These are phyloP conservation scores for Cordyceps tenuipes DNA, from an alignment of 2,329 filamentous ascomycete species.

Conservation along the genomic window DNA sequence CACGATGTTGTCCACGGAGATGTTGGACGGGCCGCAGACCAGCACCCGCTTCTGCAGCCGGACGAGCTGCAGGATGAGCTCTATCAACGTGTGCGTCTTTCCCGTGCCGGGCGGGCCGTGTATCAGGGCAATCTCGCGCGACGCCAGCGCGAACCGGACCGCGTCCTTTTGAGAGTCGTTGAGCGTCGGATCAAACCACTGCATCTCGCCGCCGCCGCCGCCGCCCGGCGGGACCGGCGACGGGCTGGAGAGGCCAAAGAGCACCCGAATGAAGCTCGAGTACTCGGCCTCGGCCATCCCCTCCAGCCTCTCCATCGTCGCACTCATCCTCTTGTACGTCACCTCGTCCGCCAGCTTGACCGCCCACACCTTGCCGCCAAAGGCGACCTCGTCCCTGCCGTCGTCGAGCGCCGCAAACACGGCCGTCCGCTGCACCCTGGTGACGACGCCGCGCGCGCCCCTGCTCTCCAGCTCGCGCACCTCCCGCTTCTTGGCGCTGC, in stretches of 20 bases:
- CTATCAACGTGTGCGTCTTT: slow-evolving; percentile 93
- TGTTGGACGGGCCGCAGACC: slow-evolving; percentile 95
- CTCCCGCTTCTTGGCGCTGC: slow-evolving; percentile 63
- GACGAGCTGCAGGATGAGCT: slow-evolving; percentile 86
- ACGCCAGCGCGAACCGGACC: slow-evolving; percentile 74
- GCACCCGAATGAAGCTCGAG: slow-evolving; percentile 50
- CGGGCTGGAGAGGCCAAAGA: slow-evolving; percentile 52
- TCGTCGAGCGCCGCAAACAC: slow-evolving; percentile 64
- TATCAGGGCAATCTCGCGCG: slow-evolving; percentile 76
- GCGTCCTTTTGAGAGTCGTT: slow-evolving; percentile 62
- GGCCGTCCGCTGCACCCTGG: slow-evolving; percentile 48
- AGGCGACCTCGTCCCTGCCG: slow-evolving; percentile 41
- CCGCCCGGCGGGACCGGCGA: slow-evolving; percentile 31
- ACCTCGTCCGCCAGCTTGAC: slow-evolving; percentile 63
- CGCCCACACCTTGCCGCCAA: slow-evolving; percentile 48
- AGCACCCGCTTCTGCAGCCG: slow-evolving; percentile 65
- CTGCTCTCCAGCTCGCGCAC: slow-evolving; percentile 61
- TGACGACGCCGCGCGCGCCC: slow-evolving; percentile 63
- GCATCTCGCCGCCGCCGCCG: slow-evolving; percentile 29
- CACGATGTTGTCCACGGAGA: slow-evolving; percentile 96
- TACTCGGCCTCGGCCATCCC: slow-evolving; percentile 51
- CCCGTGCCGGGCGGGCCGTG: slow-evolving; percentile 95
- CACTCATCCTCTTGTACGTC: slow-evolving; percentile 58
- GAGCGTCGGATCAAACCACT: slow-evolving; percentile 54
- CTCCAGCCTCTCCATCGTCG: slow-evolving; percentile 50